Base-by-base conservation (phyloP, 805 yeast genomes). In the Kurtzmaniella cleridarum region DNA sequence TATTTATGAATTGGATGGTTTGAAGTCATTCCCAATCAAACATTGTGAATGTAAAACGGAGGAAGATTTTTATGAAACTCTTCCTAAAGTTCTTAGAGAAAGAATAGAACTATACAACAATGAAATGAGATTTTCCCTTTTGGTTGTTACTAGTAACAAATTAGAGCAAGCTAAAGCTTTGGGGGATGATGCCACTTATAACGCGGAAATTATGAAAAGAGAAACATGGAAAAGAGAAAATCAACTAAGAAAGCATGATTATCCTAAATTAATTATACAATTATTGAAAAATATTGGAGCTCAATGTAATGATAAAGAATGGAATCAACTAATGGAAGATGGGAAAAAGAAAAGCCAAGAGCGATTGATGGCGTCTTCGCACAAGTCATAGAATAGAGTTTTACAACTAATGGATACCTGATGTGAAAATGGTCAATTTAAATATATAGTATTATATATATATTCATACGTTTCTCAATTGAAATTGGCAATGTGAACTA, bases 1-100 rank as follows among this genome's bases (percentile, higher is more conserved):
- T 26, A 60, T 81, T 11, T 76, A 75, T 51, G 87, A 81, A 50
- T 58, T 81, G 35, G 87, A 81, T 51, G 87, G 87, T 1, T 61
- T 81, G 37, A 76, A 74, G 40, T 61, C 59, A 16, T 69, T 55
- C 33, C 84, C 86, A 2, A 77, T 81, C 30, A 59, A 57, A 36
- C 85, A 79, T 49, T 61, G 41, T 2, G 54, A 52, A 3, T 70
- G 78, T 44, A 46, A 47, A 2, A 48, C 54, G 12, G 62, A 63
- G 5, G 68, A 68, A 12, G 74, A 73, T 35, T 69, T 75, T 35
- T 55, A 59, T 30, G 54, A 53, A 30, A 64, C 67, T 44, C 50
- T 76, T 13, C 71, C 78, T 5, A 48, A 51, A 8, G 75, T 78
- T 2, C 51, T 81, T 9, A 61, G 54, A 40, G 56, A 66, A 13